Conservation (phyloP, 1,139 yeast genomes). For the Candida frijolesensis region DNA sequence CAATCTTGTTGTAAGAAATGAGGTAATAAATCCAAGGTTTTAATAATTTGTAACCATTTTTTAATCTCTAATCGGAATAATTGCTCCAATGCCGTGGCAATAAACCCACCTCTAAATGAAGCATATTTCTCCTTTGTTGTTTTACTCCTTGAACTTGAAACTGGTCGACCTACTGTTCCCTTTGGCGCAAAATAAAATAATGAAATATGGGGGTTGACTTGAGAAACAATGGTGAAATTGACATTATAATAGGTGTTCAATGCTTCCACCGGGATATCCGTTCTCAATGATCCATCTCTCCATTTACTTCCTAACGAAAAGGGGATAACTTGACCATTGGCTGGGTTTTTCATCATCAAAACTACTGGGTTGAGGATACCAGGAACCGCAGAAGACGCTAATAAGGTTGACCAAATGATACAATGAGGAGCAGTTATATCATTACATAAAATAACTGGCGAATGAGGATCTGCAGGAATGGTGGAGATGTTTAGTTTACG, state of each 20-base stretch:
- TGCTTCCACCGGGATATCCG: constrained; percentile 71
- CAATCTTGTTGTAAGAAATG: constrained; percentile 75
- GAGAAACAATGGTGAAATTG: constrained; percentile 75
- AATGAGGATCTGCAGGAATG: constrained; percentile 81
- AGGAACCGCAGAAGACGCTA: constrained; percentile 84
- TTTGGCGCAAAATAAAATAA: constrained; percentile 77
- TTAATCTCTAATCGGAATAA: constrained; percentile 69
- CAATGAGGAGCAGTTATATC: constrained; percentile 79
- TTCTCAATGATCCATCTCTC: constrained; percentile 74
- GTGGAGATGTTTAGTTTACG: constrained; percentile 72
- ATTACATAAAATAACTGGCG: constrained; percentile 79
- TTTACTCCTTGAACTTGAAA: constrained; percentile 55
- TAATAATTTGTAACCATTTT: constrained; percentile 73
- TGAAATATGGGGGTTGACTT: constrained; percentile 81
- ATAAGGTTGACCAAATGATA: constrained; percentile 76
- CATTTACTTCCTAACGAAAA: constrained; percentile 75
- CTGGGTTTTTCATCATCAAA: constrained; percentile 66
- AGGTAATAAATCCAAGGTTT: constrained; percentile 68
- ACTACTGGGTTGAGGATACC: constrained; percentile 84
- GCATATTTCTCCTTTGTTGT: constrained; percentile 40
- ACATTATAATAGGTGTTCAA: constrained; percentile 78
- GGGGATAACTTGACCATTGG: constrained; percentile 52
- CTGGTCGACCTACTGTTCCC: constrained; percentile 82
- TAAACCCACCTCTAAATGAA: constrained; percentile 71
- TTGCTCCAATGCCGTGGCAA: constrained; percentile 73